phyloP scores from a whole-genome alignment of 2,329 filamentous ascomycete genomes.

The Alternaria sp. region DNA sequence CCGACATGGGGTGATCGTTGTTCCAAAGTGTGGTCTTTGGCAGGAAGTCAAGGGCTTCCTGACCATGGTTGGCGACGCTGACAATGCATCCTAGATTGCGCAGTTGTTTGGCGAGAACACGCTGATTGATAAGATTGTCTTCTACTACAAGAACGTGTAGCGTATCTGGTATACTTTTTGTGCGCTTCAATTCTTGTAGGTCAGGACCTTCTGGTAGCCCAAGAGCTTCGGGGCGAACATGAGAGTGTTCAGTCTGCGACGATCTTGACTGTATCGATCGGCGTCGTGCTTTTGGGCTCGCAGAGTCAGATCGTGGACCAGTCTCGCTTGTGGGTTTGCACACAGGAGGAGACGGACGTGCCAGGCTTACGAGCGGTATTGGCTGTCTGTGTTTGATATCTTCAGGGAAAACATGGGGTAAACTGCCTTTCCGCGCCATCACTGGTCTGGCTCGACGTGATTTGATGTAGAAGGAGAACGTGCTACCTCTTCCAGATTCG shows the following conservation, averaged over 20 bases:
- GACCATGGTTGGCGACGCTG: slow-evolving; percentile 50
- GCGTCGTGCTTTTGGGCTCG: not conserved
- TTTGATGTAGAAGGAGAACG: slow-evolving; percentile 46
- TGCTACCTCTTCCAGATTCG: slow-evolving; percentile 35
- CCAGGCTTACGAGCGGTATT: slow-evolving; percentile 7
- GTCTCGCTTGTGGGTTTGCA: slow-evolving; percentile 6
- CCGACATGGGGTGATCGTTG: slow-evolving; percentile 2
- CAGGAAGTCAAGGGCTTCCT: slow-evolving; percentile 48
- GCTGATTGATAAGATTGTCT: slow-evolving; percentile 54
- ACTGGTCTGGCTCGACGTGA: slow-evolving; percentile 23
- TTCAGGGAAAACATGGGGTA: slow-evolving; percentile 30
- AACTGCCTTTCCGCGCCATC: slow-evolving; percentile 23
- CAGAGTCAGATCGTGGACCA: not conserved
- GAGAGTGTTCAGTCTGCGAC: not conserved
- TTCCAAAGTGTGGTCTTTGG: slow-evolving; percentile 38
- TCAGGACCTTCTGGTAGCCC: slow-evolving; percentile 15
- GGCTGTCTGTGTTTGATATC: slow-evolving; percentile 30
- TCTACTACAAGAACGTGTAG: slow-evolving; percentile 45
- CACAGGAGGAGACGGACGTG: slow-evolving; percentile 9
- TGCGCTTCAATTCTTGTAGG: slow-evolving; percentile 15
- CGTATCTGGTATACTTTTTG: slow-evolving; percentile 15
- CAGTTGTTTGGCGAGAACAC: slow-evolving; percentile 52
- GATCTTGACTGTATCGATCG: not conserved
- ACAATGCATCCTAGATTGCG: slow-evolving; percentile 48
- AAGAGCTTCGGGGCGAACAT: slow-evolving; percentile 7